Percentiles rank a stretch among this genome's conserved stretches.
These are phyloP conservation scores for Entophlyctis helioformis DNA, from an alignment of 192 early-diverging fungal species.

Conservation along the genomic window DNA sequence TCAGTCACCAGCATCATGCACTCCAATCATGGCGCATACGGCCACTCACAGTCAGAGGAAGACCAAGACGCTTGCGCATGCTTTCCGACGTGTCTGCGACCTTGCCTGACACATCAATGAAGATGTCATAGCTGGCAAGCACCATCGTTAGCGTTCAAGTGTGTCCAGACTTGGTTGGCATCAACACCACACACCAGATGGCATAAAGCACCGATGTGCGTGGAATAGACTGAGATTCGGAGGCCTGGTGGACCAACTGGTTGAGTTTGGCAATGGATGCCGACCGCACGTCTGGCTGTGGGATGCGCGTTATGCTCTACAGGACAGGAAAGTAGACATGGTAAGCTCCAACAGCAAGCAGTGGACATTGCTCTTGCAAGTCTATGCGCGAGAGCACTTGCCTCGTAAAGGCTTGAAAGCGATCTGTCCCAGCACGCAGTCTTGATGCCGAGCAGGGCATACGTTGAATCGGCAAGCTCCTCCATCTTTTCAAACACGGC, in stretches of 20 bases:
- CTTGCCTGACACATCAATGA: slow-evolving; percentile 8
- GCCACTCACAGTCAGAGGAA: background rate
- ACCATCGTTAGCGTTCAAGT: background rate
- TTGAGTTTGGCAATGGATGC: slow-evolving; percentile 7
- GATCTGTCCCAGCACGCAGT: no score
- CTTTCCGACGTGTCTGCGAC: slow-evolving; percentile 17
- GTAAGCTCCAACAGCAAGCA: no score
- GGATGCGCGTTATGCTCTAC: slow-evolving; percentile 3
- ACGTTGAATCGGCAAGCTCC: no score
- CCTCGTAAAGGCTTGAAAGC: no score
- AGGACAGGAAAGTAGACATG: no score
- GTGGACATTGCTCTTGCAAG: no score
- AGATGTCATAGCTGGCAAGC: slow-evolving; percentile 6
- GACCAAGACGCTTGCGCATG: background rate
- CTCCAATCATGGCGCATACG: no score
- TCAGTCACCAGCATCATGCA: no score
- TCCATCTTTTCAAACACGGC: no score
- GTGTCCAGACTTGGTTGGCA: background rate
- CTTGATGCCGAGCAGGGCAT: no score
- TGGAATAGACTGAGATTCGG: background rate
- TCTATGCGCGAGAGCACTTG: no score
- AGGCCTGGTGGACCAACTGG: slow-evolving; percentile 1
- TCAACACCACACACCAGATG: slow-evolving; percentile 5
- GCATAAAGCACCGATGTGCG: slow-evolving; percentile 5
- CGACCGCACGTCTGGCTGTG: slow-evolving; percentile 3